These are phyloP conservation scores for Ogataea allantospora DNA, from an alignment of 805 yeast genomes.

Conservation along the genomic window DNA sequence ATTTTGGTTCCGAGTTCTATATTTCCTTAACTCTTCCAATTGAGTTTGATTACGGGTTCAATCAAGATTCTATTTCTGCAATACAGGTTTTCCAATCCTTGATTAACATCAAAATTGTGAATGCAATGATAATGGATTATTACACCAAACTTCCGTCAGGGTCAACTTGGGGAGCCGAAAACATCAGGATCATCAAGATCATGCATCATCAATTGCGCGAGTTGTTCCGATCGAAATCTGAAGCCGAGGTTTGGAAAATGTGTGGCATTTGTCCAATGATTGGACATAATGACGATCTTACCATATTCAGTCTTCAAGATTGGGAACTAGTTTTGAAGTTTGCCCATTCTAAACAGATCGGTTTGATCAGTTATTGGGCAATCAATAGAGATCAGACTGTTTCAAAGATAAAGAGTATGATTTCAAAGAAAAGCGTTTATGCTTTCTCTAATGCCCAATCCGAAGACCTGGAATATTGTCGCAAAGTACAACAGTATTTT, in stretches of 20 bases:
- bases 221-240: slow-evolving; percentile 5
- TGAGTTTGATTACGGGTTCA: slow-evolving; percentile 27
- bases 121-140: slow-evolving; percentile 35
- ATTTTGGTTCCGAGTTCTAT: slow-evolving; percentile 9
- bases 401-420: slow-evolving; percentile 9
- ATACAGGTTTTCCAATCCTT: slow-evolving; percentile 14
- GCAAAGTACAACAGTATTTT: slow-evolving; percentile 9
- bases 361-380: slow-evolving; percentile 33
- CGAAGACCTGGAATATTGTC: slow-evolving; percentile 22
- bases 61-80: slow-evolving; percentile 14
- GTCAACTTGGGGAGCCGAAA: slow-evolving; percentile 30
- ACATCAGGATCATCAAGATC: slow-evolving; percentile 23
- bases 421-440: slow-evolving; percentile 18
- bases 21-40: slow-evolving; percentile 32
- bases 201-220: slow-evolving; percentile 18
- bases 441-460: slow-evolving; percentile 25
- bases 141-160: slow-evolving; percentile 25
- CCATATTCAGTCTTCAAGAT: slow-evolving; percentile 24
- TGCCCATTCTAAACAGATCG: slow-evolving; percentile 20
- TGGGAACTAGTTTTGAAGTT: slow-evolving; percentile 25
- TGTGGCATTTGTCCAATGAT: slow-evolving; percentile 36
- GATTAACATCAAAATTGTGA: slow-evolving; percentile 18
- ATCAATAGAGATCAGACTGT: slow-evolving; percentile 32
- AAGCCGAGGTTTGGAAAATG: slow-evolving; percentile 21
- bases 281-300: slow-evolving; percentile 32